Base-by-base conservation (phyloP, 2,329 filamentous ascomycete genomes). In the Nemania diffusa region DNA sequence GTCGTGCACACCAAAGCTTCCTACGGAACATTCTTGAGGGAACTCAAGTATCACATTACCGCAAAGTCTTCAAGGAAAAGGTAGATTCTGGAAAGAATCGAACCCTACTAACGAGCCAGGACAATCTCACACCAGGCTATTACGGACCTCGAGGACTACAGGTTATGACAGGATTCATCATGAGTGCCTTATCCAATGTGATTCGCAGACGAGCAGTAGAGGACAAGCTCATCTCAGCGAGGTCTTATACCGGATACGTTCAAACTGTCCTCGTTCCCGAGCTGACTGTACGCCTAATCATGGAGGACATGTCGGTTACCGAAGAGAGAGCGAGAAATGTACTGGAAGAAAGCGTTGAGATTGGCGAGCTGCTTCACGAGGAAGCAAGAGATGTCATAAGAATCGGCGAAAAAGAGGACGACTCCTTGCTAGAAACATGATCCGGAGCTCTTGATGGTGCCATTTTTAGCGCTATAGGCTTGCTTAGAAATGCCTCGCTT, bases 221-320 rank as follows among this genome's bases (percentile, higher is more conserved):
- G 59, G 92, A 95, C 75, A 81, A 83, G 17, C 82, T 93, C 20
- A 87, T 94, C 65, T 86, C 90, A 15, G 86, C 87, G 0, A 84
- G 90, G 34, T 91, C 91, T 1, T 85, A 90, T 40, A 87, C 88
- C 4, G 86, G 85, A 26, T 95, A 91, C 73, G 88, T 94, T 2
- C 91, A 94, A 78, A 84, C 85, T 0, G 92, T 95, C 1, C 80
- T 97, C 68, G 92, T 97, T 26, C 92, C 92, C 0, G 94, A 97
- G 77, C 75, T 88, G 70, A 82, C 85, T 26, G 81, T 85, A 40
- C 80, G 78, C 67, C 78, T 89, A 58, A 86, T 88, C 68, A 84
- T 83, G 79, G 85, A 89, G 72, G 87, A 88, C 68, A 84, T 88
- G 83, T 65, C 70, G 2, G 80, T 85, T 24, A 76, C 72, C 2